Percentiles rank a stretch among this genome's conserved stretches.
These are phyloP conservation scores for Cercospora sojina DNA, from an alignment of 2,329 filamentous ascomycete genomes.

Conservation along the genomic window DNA sequence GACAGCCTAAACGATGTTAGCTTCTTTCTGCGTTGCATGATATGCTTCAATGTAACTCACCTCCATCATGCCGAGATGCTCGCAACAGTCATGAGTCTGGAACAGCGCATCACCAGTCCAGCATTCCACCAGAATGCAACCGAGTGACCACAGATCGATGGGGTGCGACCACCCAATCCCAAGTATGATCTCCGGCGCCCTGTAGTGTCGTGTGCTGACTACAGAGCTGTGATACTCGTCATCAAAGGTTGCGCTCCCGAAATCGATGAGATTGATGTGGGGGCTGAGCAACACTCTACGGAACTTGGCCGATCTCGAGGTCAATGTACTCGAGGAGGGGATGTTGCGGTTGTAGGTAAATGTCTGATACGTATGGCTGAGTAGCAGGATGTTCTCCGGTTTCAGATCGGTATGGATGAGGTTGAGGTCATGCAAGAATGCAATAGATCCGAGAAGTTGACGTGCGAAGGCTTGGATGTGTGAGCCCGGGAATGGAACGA, in stretches of 20 bases:
- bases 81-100: conserved; percentile 67
- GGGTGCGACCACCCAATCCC: conserved; percentile 68
- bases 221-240: conserved; percentile 69
- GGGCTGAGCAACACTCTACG: conserved; percentile 63
- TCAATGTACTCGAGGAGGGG: conserved; percentile 62
- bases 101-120: conserved; percentile 68
- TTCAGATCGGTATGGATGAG: conserved; percentile 86
- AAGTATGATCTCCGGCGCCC: conserved; percentile 66
- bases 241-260: conserved; percentile 66
- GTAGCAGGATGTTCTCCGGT: conserved; percentile 66
- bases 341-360: conserved; percentile 69
- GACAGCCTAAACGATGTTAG: conserved; percentile 29
- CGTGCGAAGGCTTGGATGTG: conserved; percentile 97
- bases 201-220: conserved; percentile 65
- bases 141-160: conserved; percentile 69
- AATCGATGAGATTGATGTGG: conserved; percentile 67
- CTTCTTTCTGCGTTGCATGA: neutral
- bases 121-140: conserved; percentile 67
- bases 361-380: conserved; percentile 64
- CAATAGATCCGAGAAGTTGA: conserved; percentile 95
- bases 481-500: conserved; percentile 96
- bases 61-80: conserved; percentile 70
- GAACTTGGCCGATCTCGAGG: conserved; percentile 58
- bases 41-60: conserved; percentile 27
- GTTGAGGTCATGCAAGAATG: conserved; percentile 94